A percentile compares a stretch with the other conserved stretches of the same genome.
Evolutionary conservation across 371 early-diverging fungal genomes (phyloP).

Genomic region (Mucor mucedo): DNA sequence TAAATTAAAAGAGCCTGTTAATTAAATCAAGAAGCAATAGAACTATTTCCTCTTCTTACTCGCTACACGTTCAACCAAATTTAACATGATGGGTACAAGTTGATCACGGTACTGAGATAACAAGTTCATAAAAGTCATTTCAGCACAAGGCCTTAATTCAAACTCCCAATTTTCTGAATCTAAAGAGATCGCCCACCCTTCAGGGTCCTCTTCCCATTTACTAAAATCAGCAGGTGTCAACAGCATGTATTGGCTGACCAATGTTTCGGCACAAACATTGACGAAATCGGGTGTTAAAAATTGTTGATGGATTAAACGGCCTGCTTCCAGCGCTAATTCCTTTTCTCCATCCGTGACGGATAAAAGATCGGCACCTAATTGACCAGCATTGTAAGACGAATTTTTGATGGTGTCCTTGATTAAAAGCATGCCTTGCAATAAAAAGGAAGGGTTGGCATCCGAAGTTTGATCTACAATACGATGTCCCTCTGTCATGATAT

Average conservation of each 20-base stretch:
- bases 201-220: conserved; percentile 88
- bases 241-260: conserved; percentile 79
- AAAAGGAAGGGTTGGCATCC: conserved; percentile 23
- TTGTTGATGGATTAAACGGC: conserved; percentile 61
- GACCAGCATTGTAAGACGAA: conserved; percentile 47
- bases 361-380: conserved; percentile 35
- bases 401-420: conserved; percentile 75
- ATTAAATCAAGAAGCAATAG: no score
- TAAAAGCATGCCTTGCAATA: conserved; percentile 74
- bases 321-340: conserved; percentile 55
- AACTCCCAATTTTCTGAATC: conserved; percentile 90
- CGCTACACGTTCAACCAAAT: conserved; percentile 63
- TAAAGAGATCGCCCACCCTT: conserved; percentile 80
- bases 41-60: conserved; percentile 39
- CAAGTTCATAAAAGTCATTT: conserved; percentile 82
- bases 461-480: conserved; percentile 18
- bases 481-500: conserved; percentile 35
- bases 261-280: conserved; percentile 61
- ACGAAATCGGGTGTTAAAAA: conserved; percentile 78
- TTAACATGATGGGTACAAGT: conserved; percentile 69
- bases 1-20: background rate
- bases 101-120: conserved; percentile 67
- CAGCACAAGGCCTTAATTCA: conserved; percentile 83
- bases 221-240: conserved; percentile 72
- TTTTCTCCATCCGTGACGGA: conserved; percentile 58